These are phyloP conservation scores for Sugiyamaella paludigena DNA, from an alignment of 1,139 yeast species.

Conservation along the genomic window DNA sequence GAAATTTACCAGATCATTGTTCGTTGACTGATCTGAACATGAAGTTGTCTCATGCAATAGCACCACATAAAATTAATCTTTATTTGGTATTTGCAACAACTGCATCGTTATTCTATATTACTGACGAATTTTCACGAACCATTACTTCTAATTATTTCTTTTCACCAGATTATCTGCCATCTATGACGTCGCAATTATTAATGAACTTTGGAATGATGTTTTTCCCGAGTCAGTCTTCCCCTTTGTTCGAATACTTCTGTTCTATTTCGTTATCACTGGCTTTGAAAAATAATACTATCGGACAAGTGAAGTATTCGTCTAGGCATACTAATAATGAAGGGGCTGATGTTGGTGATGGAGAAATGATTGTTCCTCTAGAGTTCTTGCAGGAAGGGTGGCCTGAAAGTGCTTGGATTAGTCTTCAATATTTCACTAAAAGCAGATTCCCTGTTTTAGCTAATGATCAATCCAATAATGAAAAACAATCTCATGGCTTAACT, in stretches of 20 bases:
- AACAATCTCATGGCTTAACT: conserved; percentile 5
- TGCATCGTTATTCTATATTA: conserved; percentile 14
- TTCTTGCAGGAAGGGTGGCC: conserved; percentile 14
- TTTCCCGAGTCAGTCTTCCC: conserved; percentile 9
- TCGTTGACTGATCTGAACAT: conserved; percentile 11
- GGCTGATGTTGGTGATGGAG: background rate
- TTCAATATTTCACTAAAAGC: conserved; percentile 11
- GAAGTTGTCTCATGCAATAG: conserved; percentile 6
- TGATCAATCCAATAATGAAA: conserved; percentile 1
- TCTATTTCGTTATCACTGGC: conserved; percentile 14
- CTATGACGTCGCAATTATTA: conserved; percentile 10
- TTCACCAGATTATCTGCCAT: conserved; percentile 16
- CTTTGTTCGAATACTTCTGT: conserved; percentile 18
- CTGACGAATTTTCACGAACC: conserved; percentile 9
- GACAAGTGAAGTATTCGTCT: conserved; percentile 1
- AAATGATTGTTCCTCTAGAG: conserved; percentile 5
- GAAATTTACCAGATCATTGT: conserved; percentile 20
- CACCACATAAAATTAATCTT: conserved; percentile 17
- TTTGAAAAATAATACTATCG: conserved; percentile 3
- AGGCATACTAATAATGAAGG: no score
- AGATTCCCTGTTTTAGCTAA: conserved; percentile 5
- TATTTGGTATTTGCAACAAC: conserved; percentile 13
- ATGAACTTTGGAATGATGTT: conserved; percentile 11
- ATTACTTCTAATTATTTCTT: conserved; percentile 7
- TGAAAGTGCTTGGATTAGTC: conserved; percentile 7